A percentile compares a stretch with the other conserved stretches of the same genome.
phyloP scores from a whole-genome alignment of 2,329 filamentous ascomycete species.

The Peltaster fructicola region DNA sequence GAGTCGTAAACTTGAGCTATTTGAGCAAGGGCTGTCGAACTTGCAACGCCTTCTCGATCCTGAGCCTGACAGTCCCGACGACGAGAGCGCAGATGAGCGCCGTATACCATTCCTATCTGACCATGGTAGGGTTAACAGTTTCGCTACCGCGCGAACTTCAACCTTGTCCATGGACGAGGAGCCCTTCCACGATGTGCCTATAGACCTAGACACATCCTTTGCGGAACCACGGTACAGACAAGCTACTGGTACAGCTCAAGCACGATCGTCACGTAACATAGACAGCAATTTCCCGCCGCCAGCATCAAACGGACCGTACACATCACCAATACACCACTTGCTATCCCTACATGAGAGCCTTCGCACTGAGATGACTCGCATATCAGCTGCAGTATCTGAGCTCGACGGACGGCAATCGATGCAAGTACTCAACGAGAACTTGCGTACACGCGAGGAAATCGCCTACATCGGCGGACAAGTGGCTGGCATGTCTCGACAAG shows the following conservation, averaged over 20 bases:
- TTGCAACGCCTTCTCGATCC: slow-evolving; percentile 25
- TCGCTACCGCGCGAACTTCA: too few relatives aligned
- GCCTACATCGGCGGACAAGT: slow-evolving; percentile 43
- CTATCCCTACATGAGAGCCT: slow-evolving; percentile 43
- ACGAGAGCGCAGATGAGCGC: slow-evolving; percentile 9
- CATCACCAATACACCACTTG: slow-evolving; percentile 37
- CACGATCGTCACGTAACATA: too few relatives aligned
- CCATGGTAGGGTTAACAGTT: slow-evolving; percentile 2
- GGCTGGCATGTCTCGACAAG: slow-evolving; percentile 39
- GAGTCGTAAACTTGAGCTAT: slow-evolving; percentile 25
- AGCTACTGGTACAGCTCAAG: too few relatives aligned
- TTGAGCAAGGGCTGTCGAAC: slow-evolving; percentile 26
- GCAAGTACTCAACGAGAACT: slow-evolving; percentile 44
- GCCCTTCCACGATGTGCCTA: too few relatives aligned
- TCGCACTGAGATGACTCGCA: slow-evolving; percentile 39
- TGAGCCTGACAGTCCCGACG: slow-evolving; percentile 5
- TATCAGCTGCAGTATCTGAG: slow-evolving; percentile 37
- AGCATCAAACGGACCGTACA: slow-evolving; percentile 20
- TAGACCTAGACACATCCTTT: too few relatives aligned
- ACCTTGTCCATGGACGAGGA: too few relatives aligned
- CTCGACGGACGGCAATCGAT: slow-evolving; percentile 43
- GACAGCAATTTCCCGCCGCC: slow-evolving; percentile 13
- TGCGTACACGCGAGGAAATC: slow-evolving; percentile 44
- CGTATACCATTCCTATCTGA: slow-evolving; percentile 8
- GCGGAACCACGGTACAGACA: too few relatives aligned